Percentiles rank a stretch among this genome's conserved stretches.
Conservation (phyloP, 768 basidiomycete genomes). For the Russula foetens region DNA sequence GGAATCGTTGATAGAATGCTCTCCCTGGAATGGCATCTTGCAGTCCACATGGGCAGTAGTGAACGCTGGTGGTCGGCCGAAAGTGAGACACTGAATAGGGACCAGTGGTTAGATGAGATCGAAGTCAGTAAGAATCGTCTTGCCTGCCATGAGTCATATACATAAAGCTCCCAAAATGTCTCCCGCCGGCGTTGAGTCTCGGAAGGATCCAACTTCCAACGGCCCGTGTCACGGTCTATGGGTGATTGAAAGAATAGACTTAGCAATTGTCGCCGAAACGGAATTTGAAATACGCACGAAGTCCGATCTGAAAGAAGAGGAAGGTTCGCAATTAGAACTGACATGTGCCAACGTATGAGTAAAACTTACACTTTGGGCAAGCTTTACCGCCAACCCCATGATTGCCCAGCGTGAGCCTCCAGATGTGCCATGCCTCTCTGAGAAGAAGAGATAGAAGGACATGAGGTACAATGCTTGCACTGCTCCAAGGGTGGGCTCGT, state of each 20-base stretch:
- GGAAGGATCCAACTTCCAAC: conserved; percentile 49
- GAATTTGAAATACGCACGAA: conserved; percentile 36
- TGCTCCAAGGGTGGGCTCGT: conserved; percentile 53
- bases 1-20: conserved; percentile 41
- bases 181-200: conserved; percentile 53
- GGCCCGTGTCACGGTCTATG: conserved; percentile 58
- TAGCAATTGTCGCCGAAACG: background rate
- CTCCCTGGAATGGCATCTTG: conserved; percentile 30
- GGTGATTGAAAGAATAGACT: background rate
- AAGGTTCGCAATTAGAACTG: conserved; percentile 4
- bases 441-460: conserved; percentile 38
- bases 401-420: conserved; percentile 51
- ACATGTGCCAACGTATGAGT: conserved; percentile 1
- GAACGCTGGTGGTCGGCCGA: conserved; percentile 62
- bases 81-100: conserved; percentile 49
- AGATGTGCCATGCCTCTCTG: conserved; percentile 33
- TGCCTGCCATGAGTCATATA: conserved; percentile 67
- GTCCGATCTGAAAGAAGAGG: conserved; percentile 42
- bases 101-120: background rate
- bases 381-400: conserved; percentile 65
- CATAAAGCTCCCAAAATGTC: conserved; percentile 55
- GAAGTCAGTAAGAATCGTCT: conserved; percentile 5
- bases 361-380: conserved; percentile 54
- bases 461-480: conserved; percentile 61
- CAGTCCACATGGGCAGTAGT: conserved; percentile 28